Evolutionary conservation across 2,329 filamentous ascomycete species (phyloP).

Genomic region (Alternaria solani): DNA sequence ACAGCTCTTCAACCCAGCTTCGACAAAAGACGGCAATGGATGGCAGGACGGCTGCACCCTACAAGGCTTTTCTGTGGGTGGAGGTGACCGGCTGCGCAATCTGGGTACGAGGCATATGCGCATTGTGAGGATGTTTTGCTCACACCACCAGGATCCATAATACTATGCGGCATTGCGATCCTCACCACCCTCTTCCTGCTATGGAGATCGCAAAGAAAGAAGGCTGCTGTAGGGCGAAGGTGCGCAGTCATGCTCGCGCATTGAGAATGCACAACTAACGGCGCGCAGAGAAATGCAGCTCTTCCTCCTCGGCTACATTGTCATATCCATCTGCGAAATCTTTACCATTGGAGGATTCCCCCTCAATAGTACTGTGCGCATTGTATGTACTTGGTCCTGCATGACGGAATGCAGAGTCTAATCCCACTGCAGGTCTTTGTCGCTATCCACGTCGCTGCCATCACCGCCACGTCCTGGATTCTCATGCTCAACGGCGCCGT

Average conservation of each 20-base stretch:
- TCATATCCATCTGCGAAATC: constrained; percentile 94
- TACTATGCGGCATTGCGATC: constrained; percentile 82
- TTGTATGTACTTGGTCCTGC: constrained; percentile 62
- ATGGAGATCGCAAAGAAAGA: constrained; percentile 84
- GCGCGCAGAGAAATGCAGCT: constrained; percentile 87
- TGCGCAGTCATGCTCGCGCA: constrained; percentile 52
- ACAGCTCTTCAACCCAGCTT: constrained; percentile 70
- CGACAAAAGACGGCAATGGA: constrained; percentile 68
- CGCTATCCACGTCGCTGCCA: constrained; percentile 87
- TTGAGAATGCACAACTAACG: constrained; percentile 27
- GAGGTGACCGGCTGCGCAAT: constrained; percentile 76
- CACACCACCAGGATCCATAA: constrained; percentile 75
- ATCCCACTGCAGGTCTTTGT: constrained; percentile 73
- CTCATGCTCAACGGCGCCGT: constrained; percentile 91
- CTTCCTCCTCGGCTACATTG: constrained; percentile 84
- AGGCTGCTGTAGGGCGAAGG: constrained; percentile 92
- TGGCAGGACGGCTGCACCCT: constrained; percentile 74
- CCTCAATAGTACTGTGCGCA: constrained; percentile 71
- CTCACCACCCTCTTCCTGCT: constrained; percentile 71
- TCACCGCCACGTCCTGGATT: constrained; percentile 88
- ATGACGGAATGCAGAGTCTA: neutral
- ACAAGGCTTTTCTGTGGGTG: constrained; percentile 75
- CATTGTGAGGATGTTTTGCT: constrained; percentile 27
- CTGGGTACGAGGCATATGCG: constrained; percentile 67
- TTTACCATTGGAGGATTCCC: constrained; percentile 94